Percentiles rank a stretch among this genome's conserved stretches.
Evolutionary conservation across 2,329 filamentous ascomycete species (phyloP).

Genomic region (Fusarium tuaranense): DNA sequence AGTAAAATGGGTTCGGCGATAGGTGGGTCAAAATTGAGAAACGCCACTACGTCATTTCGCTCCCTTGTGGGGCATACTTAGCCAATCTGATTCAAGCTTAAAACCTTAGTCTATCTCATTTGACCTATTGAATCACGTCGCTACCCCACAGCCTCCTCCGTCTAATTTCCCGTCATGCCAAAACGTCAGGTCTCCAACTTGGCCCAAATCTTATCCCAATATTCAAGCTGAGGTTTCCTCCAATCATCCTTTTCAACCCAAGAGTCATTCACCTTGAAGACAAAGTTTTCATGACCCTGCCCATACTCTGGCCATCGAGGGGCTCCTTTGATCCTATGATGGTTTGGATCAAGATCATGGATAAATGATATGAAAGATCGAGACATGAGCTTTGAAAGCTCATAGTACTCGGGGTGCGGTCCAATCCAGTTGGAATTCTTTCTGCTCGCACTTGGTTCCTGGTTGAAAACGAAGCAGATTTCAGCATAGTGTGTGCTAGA

Average conservation of each 20-base stretch:
- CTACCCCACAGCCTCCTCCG: background rate
- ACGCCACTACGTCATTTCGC: background rate
- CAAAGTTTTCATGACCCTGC: background rate
- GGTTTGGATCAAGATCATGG: background rate
- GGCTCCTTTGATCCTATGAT: background rate
- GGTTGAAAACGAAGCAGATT: background rate
- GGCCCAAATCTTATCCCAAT: background rate
- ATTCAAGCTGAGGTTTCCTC: background rate
- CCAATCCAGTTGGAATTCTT: background rate
- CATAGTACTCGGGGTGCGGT: background rate
- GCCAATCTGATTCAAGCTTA: background rate
- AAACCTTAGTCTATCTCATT: background rate
- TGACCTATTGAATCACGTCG: background rate
- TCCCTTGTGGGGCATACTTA: background rate
- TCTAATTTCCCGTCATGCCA: background rate
- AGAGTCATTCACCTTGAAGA: background rate
- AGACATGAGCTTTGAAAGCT: background rate
- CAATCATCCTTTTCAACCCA: background rate
- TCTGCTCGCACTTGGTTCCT: background rate
- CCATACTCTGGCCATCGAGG: background rate
- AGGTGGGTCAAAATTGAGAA: background rate
- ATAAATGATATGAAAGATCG: background rate
- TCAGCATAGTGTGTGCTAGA: background rate
- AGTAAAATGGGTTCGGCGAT: background rate
- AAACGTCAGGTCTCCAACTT: background rate